Base-by-base conservation (phyloP, 805 yeast genomes). In the Candida sphagnicola region DNA sequence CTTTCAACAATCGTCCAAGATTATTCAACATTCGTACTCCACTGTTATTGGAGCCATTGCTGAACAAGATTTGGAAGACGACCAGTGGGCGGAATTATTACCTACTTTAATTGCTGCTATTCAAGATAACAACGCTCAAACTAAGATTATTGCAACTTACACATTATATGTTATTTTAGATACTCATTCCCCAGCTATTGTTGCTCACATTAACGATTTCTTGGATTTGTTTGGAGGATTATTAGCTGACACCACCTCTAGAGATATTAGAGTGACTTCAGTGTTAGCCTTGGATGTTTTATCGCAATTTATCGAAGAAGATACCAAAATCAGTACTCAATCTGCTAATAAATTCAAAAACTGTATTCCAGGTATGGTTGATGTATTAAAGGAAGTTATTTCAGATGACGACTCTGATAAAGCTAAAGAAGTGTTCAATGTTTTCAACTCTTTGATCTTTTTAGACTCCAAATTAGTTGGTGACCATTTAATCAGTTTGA, bases 11-110 rank as follows among this genome's bases (percentile, higher is more conserved):
- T 65, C 72, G 40, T 74, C 80, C 42, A 70, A 74, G 51, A 68
- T 77, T 41, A 82, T 89, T 44, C 80, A 96, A 62, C 98, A 93
- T 66, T 80, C 95, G 15, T 74, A 84, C 39, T 90, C 98, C 17
- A 80, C 96, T 62, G 86, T 90, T 42, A 80, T 93, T 51, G 81
- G 96, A 19, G 82, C 89, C 32, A 86, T 93, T 57, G 95, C 87
- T 28, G 79, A 80, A 49, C 61, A 71, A 39, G 98, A 91, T 59
- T 69, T 89, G 46, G 74, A 74, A 28, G 61, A 71, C 45, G 56
- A 61, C 41, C 60, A 75, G 48, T 93, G 98, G 98, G 76, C 82
- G 4, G 81, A 78, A 30, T 74, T 93, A 48, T 73, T 91, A 44
- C 84, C 86, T 24, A 68, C 77, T 38, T 72, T 93, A 54, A 80